Percentiles rank a stretch among this genome's conserved stretches.
Evolutionary conservation across 805 yeast species (phyloP).

Genomic region (Candida multigemmis): DNA sequence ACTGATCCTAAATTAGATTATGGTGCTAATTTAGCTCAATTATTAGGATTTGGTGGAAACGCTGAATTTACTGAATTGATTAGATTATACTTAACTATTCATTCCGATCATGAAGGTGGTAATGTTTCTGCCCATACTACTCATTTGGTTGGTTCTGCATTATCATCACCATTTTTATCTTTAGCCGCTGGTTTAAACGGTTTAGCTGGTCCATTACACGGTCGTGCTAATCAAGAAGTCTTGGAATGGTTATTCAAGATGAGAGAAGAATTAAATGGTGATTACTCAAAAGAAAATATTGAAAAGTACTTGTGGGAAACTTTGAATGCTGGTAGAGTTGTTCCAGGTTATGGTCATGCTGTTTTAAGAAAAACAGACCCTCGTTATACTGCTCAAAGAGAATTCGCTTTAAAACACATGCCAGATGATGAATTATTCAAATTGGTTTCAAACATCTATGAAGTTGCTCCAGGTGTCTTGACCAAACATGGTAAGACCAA

Average conservation of each 20-base stretch:
- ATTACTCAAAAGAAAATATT: constrained; percentile 41
- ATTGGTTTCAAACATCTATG: constrained; percentile 56
- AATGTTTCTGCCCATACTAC: constrained; percentile 78
- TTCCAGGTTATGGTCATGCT: constrained; percentile 88
- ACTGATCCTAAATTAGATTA: constrained; percentile 53
- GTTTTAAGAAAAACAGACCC: constrained; percentile 80
- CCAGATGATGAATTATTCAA: constrained; percentile 55
- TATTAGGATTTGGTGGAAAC: constrained; percentile 53
- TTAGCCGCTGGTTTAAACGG: constrained; percentile 77
- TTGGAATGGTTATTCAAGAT: constrained; percentile 62
- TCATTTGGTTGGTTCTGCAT: constrained; percentile 75
- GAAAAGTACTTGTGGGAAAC: constrained; percentile 64
- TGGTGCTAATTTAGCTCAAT: constrained; percentile 60
- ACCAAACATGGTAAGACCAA: constrained; percentile 76
- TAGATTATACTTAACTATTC: constrained; percentile 66
- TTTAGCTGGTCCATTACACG: constrained; percentile 81
- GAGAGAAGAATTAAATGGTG: constrained; percentile 59
- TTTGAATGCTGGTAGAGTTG: constrained; percentile 65
- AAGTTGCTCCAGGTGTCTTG: constrained; percentile 68
- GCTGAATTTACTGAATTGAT: constrained; percentile 58
- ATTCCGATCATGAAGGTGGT: constrained; percentile 81
- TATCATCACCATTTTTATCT: constrained; percentile 67
- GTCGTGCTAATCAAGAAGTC: constrained; percentile 81
- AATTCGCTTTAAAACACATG: constrained; percentile 56
- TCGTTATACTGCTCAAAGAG: constrained; percentile 65